These are phyloP conservation scores for Diversispora epigaea DNA, from an alignment of 192 early-diverging fungal genomes.

Conservation along the genomic window DNA sequence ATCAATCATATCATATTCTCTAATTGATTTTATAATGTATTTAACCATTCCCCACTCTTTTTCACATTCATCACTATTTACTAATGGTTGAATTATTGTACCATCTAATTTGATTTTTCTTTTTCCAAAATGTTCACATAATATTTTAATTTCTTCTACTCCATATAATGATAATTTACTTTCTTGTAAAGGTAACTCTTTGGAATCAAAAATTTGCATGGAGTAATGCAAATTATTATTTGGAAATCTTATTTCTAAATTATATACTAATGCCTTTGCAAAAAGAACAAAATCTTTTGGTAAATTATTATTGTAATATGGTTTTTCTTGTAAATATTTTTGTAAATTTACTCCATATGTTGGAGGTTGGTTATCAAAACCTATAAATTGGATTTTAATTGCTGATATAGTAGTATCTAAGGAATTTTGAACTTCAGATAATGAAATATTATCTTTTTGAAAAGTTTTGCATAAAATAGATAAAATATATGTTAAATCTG, in stretches of 20 bases:
- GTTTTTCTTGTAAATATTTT: background rate
- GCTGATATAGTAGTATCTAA: background rate
- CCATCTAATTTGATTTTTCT: background rate
- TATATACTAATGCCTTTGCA: background rate
- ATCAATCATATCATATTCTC: background rate
- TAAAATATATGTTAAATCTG: background rate
- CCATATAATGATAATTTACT: background rate
- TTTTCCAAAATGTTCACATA: background rate
- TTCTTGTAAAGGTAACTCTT: background rate
- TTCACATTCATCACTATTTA: background rate
- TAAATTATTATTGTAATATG: background rate
- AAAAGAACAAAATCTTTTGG: background rate
- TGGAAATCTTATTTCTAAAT: background rate
- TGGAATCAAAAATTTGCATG: background rate
- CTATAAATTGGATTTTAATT: background rate
- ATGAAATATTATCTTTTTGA: background rate
- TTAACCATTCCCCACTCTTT: background rate
- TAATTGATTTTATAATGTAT: constrained; percentile 3
- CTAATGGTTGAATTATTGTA: background rate
- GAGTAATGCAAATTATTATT: background rate
- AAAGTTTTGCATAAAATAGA: background rate
- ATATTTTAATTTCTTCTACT: background rate
- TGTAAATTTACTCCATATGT: background rate
- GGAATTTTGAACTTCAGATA: background rate
- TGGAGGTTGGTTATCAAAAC: background rate